Conservation (phyloP, 345 rosid genomes). For the Eucalyptus erythrocorys region DNA sequence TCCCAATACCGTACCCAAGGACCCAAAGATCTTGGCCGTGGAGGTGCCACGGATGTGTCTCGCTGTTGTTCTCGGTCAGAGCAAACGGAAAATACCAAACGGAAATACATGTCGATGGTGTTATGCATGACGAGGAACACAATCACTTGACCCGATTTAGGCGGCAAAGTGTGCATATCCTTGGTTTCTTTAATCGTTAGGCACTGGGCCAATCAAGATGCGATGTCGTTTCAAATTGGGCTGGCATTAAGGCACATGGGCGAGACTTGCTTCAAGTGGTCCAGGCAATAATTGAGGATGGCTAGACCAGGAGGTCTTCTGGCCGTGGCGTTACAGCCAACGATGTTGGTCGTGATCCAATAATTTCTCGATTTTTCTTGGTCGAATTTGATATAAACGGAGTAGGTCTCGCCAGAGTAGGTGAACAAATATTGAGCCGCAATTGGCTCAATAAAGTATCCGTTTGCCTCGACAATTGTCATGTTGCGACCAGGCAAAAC, state of each 20-base stretch:
- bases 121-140: conserved; percentile 56
- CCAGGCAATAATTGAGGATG: conserved; percentile 46
- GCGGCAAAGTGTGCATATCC: conserved; percentile 27
- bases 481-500: conserved; percentile 37
- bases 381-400: conserved; percentile 43
- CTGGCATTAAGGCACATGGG: conserved; percentile 18
- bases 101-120: conserved; percentile 4
- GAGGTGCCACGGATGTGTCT: conserved; percentile 83
- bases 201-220: conserved; percentile 29
- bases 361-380: conserved; percentile 43
- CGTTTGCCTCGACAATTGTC: conserved; percentile 74
- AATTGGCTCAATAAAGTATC: conserved; percentile 63
- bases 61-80: conserved; percentile 17
- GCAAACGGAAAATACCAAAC: conserved; percentile 38
- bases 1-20: conserved; percentile 45
- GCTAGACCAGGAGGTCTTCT: conserved; percentile 30
- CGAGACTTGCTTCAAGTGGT: conserved; percentile 26
- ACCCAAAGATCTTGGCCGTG: conserved; percentile 86
- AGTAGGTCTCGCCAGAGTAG: conserved; percentile 71
- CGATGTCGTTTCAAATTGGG: conserved; percentile 35
- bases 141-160: conserved; percentile 25
- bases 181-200: conserved; percentile 30
- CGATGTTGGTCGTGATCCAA: conserved; percentile 48
- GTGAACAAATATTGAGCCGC: conserved; percentile 45
- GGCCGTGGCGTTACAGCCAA: conserved; percentile 18